Evolutionary conservation across 129 eudicot genomes (phyloP), one percentile per base, ranked within the genome.

Genomic region (Pulicaria dysenterica): DNA sequence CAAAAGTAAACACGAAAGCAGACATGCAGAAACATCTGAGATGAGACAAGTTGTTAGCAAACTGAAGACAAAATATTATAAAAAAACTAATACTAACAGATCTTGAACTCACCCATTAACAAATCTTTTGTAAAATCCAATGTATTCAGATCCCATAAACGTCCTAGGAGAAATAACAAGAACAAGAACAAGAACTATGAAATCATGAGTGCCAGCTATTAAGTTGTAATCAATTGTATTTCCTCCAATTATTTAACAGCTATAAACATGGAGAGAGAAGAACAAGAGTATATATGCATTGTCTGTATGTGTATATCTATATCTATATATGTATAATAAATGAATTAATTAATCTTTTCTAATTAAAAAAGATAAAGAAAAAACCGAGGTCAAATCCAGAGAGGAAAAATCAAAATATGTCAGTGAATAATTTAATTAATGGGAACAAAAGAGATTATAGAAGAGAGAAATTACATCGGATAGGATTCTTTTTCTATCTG

Each of bases 141-240:
- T 24, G 2, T 24, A 41, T 73, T 57, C 45, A 68, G 87, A 85
- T 82, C 85, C 78, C 58, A 74, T 81, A 73, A 75, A 58, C 48
- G 55, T 73, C 72, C 70, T 78, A 57, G 54, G 41, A 57, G 45
- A 48, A 62, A 49, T 37, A 75, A 75, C 70, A 74, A 60, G 54
- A 55, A 76, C 77, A 60, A 72, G 74, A 69, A 49, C 54, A 55
- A 36, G 72, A 64, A 72, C 24, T 43, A 65, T 42, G 38, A 43
- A 47, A 55, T 16, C 24, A 67, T 75, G 40, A 44, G 31, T 76
- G 74, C 34, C 80, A 76, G 74, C 80, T 75, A 8, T 65, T 64
- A 41, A 51, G 15, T 40, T 2, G 63, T 54, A 61, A 69, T 56
- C 49, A 81, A 70, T 79, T 37, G 44, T 59, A 82, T 74, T 53